Percentiles rank a stretch among this genome's conserved stretches.
These are phyloP conservation scores for Talaromyces sp. DNA, from an alignment of 2,329 filamentous ascomycete genomes.

Conservation along the genomic window DNA sequence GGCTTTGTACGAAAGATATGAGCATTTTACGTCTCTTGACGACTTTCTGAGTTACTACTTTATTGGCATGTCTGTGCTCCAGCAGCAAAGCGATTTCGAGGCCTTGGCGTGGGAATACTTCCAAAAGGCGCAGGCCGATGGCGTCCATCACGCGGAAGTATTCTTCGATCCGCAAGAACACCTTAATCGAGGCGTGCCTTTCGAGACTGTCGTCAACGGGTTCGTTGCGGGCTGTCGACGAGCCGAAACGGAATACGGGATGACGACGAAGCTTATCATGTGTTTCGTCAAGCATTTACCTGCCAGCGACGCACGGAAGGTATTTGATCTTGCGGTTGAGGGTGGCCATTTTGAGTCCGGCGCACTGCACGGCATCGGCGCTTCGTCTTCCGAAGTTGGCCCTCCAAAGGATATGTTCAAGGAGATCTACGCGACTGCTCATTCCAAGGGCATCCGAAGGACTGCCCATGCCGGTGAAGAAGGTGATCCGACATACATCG, in stretches of 20 bases:
- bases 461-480: slow-evolving; percentile 77
- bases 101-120: slow-evolving; percentile 71
- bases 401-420: slow-evolving; percentile 58
- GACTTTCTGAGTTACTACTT: slow-evolving; percentile 79
- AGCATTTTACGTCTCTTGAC: slow-evolving; percentile 65
- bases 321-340: slow-evolving; percentile 40
- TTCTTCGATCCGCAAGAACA: slow-evolving; percentile 82
- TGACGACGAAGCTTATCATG: slow-evolving; percentile 64
- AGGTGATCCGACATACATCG: slow-evolving; percentile 64
- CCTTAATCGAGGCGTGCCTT: slow-evolving; percentile 58
- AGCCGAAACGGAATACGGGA: slow-evolving; percentile 60
- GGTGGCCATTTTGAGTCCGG: slow-evolving; percentile 45
- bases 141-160: slow-evolving; percentile 69
- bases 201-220: slow-evolving; percentile 62
- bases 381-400: slow-evolving; percentile 61
- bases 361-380: slow-evolving; percentile 60
- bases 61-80: slow-evolving; percentile 67
- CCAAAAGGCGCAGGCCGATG: slow-evolving; percentile 58
- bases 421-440: slow-evolving; percentile 57
- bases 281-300: slow-evolving; percentile 71
- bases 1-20: slow-evolving; percentile 61
- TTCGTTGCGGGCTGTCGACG: slow-evolving; percentile 58
- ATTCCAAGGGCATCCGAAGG: slow-evolving; percentile 52
- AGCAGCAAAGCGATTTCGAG: slow-evolving; percentile 65
- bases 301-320: slow-evolving; percentile 51